Conservation (phyloP, 2,329 filamentous ascomycete species). For the Aspergillus phoenicis region DNA sequence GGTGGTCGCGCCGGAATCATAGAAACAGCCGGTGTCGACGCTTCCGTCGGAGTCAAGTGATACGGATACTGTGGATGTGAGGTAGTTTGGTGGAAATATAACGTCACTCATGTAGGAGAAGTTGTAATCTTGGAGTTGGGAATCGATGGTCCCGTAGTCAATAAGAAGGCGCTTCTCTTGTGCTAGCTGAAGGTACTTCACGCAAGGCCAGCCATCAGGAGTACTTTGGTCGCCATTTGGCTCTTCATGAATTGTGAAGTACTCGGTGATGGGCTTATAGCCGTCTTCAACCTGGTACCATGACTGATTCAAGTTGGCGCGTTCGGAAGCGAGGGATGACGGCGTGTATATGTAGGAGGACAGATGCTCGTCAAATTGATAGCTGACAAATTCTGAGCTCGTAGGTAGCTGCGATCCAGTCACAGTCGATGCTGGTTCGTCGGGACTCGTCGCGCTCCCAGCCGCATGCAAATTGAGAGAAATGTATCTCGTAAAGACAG, state of each 20-base stretch:
- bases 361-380: conserved; percentile 52
- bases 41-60: conserved; percentile 42
- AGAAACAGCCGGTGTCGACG: conserved; percentile 58
- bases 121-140: conserved; percentile 60
- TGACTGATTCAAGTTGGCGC: conserved; percentile 58
- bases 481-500: conserved; percentile 57
- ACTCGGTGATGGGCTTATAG: conserved; percentile 54
- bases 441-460: conserved; percentile 45
- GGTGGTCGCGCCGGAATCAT: conserved; percentile 44
- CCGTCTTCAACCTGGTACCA: conserved; percentile 55
- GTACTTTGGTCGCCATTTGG: conserved; percentile 49
- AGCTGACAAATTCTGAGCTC: conserved; percentile 48
- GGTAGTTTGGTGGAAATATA: conserved; percentile 55
- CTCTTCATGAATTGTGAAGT: conserved; percentile 51
- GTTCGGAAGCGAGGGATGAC: conserved; percentile 51
- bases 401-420: conserved; percentile 49
- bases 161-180: conserved; percentile 57
- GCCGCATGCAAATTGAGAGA: conserved; percentile 64
- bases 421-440: conserved; percentile 45
- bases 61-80: conserved; percentile 43
- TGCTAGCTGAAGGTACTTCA: conserved; percentile 59
- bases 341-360: conserved; percentile 59
- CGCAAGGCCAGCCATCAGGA: conserved; percentile 65
- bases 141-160: conserved; percentile 59
- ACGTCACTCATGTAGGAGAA: conserved; percentile 51